Base-by-base conservation (phyloP, 208 protist species). In the Leishmania amazonensis region DNA sequence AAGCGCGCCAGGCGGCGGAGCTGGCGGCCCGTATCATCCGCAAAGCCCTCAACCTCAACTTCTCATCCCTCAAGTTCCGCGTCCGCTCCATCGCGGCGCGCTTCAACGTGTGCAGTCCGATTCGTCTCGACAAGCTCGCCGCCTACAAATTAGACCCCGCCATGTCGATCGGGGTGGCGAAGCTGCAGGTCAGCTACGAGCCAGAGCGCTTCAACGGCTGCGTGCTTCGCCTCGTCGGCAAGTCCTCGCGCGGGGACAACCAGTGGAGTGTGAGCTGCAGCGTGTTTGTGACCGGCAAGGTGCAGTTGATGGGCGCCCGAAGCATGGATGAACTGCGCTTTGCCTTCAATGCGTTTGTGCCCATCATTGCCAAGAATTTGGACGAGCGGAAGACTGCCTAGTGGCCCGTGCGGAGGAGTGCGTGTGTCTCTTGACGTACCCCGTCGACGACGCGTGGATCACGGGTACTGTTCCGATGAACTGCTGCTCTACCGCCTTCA, bases 161-260 rank as follows among this genome's bases (percentile, higher is more conserved):
- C 31, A 75, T 81, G n/a, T 75, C 76, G 65, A 65, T 81, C 67
- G 91, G 91, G 35, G 80, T 95, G 42, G 83, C 84, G 35, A 75
- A 70, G 51, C 83, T 96, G 38, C 88, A 89, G 58, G 89, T 89
- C 75, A 95, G 88, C 85, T 97, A 95, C 81, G 95, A 97, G 77
- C 95, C 95, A 19, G 93, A 97, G 85, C 88, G 93, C 31, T 96
- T 96, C 76, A 92, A 88, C 83, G 95, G 89, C n/a, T 96, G 93
- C 67, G 83, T 93, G 13, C 72, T 97, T 28, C 89, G 91, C 35
- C 86, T 97, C 2, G 49, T 87, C 3, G 93, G 95, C 24, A 91
- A 85, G 71, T 91, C 91, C 6, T 40, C 62, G 21, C 74, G 79
- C 9, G 73, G 73, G 0, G 78, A 87, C 40, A 97, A 97, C 67